Evolutionary conservation across 257 asterid genomes (phyloP).

Genomic region (Penstemon davidsonii): DNA sequence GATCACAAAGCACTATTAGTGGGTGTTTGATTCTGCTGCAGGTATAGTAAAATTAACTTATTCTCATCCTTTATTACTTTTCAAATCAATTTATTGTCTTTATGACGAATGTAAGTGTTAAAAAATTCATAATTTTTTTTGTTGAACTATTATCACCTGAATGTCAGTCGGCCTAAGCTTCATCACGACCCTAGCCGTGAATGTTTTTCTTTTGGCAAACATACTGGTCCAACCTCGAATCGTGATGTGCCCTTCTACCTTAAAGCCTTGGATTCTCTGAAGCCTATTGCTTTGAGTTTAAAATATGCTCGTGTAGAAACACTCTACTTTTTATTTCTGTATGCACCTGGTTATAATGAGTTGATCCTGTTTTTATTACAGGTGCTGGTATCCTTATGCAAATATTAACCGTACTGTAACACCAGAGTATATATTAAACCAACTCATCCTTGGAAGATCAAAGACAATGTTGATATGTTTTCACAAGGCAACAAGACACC

Average conservation of each 20-base stretch:
- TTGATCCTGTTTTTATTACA: conserved; percentile 30
- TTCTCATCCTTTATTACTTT: conserved; percentile 15
- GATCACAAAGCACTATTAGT: conserved; percentile 93
- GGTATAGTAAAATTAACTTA: conserved; percentile 48
- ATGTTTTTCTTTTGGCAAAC: conserved; percentile 98
- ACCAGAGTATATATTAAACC: conserved; percentile 69
- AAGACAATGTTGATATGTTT: conserved; percentile 94
- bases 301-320: background rate
- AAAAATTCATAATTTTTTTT: conserved; percentile 24
- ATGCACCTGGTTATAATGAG: conserved; percentile 12
- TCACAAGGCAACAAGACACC: conserved; percentile 97
- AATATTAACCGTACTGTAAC: conserved; percentile 78
- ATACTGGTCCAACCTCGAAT: conserved; percentile 83
- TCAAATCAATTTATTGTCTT: too few species aligned
- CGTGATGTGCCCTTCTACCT: conserved; percentile 95
- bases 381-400: conserved; percentile 97
- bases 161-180: conserved; percentile 85
- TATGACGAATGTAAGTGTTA: too few species aligned
- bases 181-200: conserved; percentile 91
- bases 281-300: conserved; percentile 57
- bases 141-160: conserved; percentile 95
- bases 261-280: conserved; percentile 65
- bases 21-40: conserved; percentile 89
- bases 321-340: conserved; percentile 10
- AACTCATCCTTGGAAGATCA: conserved; percentile 84